Percentiles rank a stretch among this genome's conserved stretches.
Conservation (phyloP, 2,329 filamentous ascomycete species). For the Aspergillus sergii region DNA sequence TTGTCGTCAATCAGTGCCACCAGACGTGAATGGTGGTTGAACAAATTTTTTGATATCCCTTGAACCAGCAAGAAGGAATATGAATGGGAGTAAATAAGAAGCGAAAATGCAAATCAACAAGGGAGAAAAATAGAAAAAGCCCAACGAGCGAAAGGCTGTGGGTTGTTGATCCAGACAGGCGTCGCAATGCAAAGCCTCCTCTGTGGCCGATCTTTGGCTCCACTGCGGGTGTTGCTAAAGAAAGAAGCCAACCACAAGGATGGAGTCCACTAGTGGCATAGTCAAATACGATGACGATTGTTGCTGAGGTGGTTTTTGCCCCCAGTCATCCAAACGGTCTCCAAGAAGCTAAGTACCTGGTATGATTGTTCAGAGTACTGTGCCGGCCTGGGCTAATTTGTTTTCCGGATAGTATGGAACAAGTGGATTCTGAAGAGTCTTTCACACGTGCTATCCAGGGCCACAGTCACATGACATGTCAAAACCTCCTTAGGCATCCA, state of each 20-base stretch:
- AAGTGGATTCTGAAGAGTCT: not conserved
- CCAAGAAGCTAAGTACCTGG: not conserved
- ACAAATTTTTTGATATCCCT: not conserved
- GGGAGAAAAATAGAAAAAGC: not conserved
- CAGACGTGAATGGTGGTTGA: not conserved
- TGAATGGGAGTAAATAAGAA: not conserved
- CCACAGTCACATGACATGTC: not conserved
- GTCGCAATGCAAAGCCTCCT: constrained; percentile 17
- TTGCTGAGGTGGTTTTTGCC: constrained; percentile 2
- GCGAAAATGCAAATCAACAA: not conserved
- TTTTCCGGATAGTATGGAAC: not conserved
- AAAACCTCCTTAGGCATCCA: not conserved
- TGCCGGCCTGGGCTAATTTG: not conserved
- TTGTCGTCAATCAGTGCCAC: not conserved
- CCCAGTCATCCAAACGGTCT: not conserved
- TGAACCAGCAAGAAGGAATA: constrained; percentile 9
- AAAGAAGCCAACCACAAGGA: constrained; percentile 14
- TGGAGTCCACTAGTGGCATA: not conserved
- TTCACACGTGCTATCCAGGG: not conserved
- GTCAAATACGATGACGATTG: constrained; percentile 9
- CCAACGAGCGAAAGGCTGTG: constrained; percentile 6
- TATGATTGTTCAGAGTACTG: not conserved
- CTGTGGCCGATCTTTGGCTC: constrained; percentile 17
- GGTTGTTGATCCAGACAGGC: constrained; percentile 3
- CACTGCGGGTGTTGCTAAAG: constrained; percentile 26